These are phyloP conservation scores for Haberlea rhodopensis DNA, from an alignment of 257 asterid species.

Conservation along the genomic window DNA sequence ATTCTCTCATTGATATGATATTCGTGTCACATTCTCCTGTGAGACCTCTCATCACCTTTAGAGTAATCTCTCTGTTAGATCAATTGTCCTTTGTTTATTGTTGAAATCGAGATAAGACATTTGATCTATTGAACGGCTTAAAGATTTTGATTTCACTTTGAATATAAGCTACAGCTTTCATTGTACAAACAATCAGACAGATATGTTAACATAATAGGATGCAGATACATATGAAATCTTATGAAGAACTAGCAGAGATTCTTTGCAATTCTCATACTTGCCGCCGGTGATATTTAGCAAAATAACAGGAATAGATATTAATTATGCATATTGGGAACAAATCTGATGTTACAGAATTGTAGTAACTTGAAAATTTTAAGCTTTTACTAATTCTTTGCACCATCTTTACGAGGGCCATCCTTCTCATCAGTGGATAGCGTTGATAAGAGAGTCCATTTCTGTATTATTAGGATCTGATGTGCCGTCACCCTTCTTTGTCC, in stretches of 20 bases:
- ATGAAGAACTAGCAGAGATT: too few species aligned
- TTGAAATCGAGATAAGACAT: neutral
- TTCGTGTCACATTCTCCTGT: too few species aligned
- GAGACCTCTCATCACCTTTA: too few species aligned
- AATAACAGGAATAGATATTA: conserved; percentile 20
- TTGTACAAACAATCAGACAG: neutral
- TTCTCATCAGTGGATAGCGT: conserved; percentile 19
- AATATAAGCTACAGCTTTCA: neutral
- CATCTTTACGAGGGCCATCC: conserved; percentile 3
- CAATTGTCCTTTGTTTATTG: too few species aligned
- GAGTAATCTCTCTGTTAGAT: too few species aligned
- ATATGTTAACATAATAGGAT: neutral
- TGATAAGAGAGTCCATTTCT: conserved; percentile 49
- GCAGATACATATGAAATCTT: too few species aligned
- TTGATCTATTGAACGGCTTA: neutral
- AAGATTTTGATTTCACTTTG: neutral
- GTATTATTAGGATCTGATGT: conserved; percentile 13
- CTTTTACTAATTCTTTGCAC: conserved; percentile 31
- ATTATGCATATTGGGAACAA: conserved; percentile 26
- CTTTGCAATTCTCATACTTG: conserved; percentile 40
- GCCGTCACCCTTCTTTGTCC: conserved; percentile 31
- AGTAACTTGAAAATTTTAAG: conserved; percentile 27
- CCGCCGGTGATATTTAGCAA: conserved; percentile 13
- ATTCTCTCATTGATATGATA: too few species aligned
- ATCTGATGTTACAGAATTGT: conserved; percentile 21